Evolutionary conservation across 73 alveolate genomes (phyloP).

Genomic region (Paramecium biaurelia): DNA sequence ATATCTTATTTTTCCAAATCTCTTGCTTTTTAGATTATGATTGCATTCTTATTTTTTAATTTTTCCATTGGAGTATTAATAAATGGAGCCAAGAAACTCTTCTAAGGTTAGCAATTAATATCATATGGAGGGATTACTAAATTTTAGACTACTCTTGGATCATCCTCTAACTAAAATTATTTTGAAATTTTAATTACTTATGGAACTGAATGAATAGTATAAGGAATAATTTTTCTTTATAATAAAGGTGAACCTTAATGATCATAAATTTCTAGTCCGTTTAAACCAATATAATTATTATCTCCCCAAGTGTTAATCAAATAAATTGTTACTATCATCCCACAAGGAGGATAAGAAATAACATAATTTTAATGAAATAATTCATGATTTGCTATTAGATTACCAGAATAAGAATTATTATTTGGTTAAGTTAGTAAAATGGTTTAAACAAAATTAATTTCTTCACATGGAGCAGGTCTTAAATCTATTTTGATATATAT

Average conservation of each 20-base stretch:
- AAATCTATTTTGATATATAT: background rate
- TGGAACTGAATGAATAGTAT: constrained; percentile 54
- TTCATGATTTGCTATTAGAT: background rate
- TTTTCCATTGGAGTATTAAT: constrained; percentile 41
- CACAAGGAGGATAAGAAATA: constrained; percentile 40
- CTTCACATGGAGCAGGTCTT: constrained; percentile 78
- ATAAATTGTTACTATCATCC: constrained; percentile 50
- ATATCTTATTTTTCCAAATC: constrained; percentile 24
- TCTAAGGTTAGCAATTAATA: constrained; percentile 5
- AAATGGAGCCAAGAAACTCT: constrained; percentile 40
- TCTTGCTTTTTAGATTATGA: background rate
- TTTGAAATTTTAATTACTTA: background rate
- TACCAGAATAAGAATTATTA: background rate
- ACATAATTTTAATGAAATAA: background rate
- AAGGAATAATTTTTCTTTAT: constrained; percentile 40
- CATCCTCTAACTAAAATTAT: background rate
- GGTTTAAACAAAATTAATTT: constrained; percentile 69
- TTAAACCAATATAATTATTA: constrained; percentile 80
- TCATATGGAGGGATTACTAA: constrained; percentile 9
- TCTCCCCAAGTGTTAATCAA: constrained; percentile 85
- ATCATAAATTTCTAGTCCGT: constrained; percentile 80
- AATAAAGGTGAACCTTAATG: background rate
- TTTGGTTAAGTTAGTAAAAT: constrained; percentile 63
- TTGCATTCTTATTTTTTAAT: background rate
- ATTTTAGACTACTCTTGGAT: constrained; percentile 19